Conservation (phyloP, 1,139 yeast species). For the Hansenula sp. region DNA sequence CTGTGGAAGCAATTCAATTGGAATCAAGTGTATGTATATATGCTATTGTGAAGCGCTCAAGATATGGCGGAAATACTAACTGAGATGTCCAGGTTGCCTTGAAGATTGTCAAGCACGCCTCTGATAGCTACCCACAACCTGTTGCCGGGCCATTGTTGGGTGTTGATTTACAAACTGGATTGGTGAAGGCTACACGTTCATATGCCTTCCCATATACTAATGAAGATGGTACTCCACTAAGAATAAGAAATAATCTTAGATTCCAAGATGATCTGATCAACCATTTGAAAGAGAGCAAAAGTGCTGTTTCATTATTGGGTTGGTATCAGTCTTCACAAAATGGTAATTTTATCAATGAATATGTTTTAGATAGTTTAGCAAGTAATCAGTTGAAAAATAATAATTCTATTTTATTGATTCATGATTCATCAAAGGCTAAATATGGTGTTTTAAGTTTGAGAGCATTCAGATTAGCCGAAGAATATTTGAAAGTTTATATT, state of each 20-base stretch:
- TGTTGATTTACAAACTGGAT: constrained; percentile 55
- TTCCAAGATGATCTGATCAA: constrained; percentile 70
- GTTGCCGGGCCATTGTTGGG: constrained; percentile 80
- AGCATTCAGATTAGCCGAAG: constrained; percentile 66
- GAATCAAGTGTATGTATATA: constrained; percentile 10
- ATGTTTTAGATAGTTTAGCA: constrained; percentile 63
- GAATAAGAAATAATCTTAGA: constrained; percentile 54
- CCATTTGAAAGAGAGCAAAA: constrained; percentile 58
- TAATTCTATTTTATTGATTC: constrained; percentile 64
- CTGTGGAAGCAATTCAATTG: neutral
- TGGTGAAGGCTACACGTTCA: constrained; percentile 51
- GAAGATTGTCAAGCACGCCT: constrained; percentile 69
- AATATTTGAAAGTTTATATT: constrained; percentile 54
- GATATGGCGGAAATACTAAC: neutral
- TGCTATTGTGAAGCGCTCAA: too few relatives aligned
- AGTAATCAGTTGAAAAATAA: constrained; percentile 57
- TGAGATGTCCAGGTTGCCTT: constrained; percentile 51
- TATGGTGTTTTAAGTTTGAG: constrained; percentile 57
- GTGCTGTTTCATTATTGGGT: constrained; percentile 75
- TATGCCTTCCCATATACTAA: constrained; percentile 55
- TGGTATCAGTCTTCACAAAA: constrained; percentile 75
- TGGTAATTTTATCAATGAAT: constrained; percentile 67
- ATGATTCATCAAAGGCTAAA: constrained; percentile 68
- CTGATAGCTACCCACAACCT: constrained; percentile 63
- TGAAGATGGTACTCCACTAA: constrained; percentile 31